phyloP scores from a whole-genome alignment of 202 grass and related monocot species.

The Bolboschoenoplectus hybrid region DNA sequence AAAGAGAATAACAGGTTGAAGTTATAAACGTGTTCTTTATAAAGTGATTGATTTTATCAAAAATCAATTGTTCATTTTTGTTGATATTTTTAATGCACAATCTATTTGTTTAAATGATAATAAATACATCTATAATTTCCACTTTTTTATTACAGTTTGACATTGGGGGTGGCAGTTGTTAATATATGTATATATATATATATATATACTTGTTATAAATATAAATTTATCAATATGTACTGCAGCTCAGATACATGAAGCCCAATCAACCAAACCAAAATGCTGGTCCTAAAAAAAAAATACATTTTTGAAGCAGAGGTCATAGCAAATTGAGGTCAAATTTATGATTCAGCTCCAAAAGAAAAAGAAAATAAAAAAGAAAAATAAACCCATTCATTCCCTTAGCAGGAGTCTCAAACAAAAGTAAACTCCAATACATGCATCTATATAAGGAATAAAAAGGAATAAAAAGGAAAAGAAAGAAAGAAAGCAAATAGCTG shows the following conservation, averaged over 20 bases:
- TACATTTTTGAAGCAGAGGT: neutral
- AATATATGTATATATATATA: neutral
- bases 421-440: conserved; percentile 17
- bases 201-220: neutral
- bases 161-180: neutral
- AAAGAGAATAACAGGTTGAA: neutral
- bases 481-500: conserved; percentile 13
- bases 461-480: conserved; percentile 3
- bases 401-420: conserved; percentile 1
- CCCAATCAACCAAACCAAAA: neutral
- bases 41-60: neutral
- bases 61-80: neutral
- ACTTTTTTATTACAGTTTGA: neutral
- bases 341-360: conserved; percentile 22
- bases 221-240: conserved; percentile 15
- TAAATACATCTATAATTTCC: neutral
- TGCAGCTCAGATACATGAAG: neutral
- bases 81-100: neutral
- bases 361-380: neutral
- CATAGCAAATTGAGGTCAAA: conserved; percentile 27
- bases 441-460: conserved; percentile 28
- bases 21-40: neutral
- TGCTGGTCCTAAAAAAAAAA: neutral
- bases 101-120: neutral
- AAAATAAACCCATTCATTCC: conserved; percentile 11